These are phyloP conservation scores for Penicillium sp. DNA, from an alignment of 2,329 filamentous ascomycete species.

Conservation along the genomic window DNA sequence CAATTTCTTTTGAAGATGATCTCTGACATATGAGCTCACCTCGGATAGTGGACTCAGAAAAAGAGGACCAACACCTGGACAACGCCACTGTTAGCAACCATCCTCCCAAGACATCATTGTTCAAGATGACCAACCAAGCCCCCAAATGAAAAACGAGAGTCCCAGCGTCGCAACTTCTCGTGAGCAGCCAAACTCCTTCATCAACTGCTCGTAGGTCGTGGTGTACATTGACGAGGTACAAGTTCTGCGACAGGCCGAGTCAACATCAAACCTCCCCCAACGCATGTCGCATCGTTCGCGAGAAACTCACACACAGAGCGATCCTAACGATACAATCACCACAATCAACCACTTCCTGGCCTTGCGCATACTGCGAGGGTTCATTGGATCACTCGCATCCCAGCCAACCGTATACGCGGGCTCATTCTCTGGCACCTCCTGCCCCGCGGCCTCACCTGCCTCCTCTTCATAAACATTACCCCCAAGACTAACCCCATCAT, in stretches of 20 bases:
- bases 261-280: neutral
- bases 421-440: constrained; percentile 23
- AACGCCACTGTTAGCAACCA: constrained; percentile 16
- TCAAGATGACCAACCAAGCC: constrained; percentile 58
- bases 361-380: constrained; percentile 69
- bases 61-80: constrained; percentile 62
- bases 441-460: constrained; percentile 24
- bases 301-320: constrained; percentile 76
- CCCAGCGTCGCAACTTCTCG: constrained; percentile 76
- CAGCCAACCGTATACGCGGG: constrained; percentile 71
- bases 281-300: neutral
- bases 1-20: neutral
- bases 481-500: constrained; percentile 39
- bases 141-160: constrained; percentile 79
- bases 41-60: constrained; percentile 67
- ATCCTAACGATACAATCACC: constrained; percentile 70
- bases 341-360: constrained; percentile 80
- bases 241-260: constrained; percentile 58
- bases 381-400: constrained; percentile 74
- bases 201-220: constrained; percentile 76
- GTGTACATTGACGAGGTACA: constrained; percentile 89
- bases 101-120: neutral
- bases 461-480: constrained; percentile 23
- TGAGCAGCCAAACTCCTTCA: constrained; percentile 71
- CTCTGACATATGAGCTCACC: constrained; percentile 27